phyloP scores from a whole-genome alignment of 257 asterid genomes.

The Jacaranda copaia region DNA sequence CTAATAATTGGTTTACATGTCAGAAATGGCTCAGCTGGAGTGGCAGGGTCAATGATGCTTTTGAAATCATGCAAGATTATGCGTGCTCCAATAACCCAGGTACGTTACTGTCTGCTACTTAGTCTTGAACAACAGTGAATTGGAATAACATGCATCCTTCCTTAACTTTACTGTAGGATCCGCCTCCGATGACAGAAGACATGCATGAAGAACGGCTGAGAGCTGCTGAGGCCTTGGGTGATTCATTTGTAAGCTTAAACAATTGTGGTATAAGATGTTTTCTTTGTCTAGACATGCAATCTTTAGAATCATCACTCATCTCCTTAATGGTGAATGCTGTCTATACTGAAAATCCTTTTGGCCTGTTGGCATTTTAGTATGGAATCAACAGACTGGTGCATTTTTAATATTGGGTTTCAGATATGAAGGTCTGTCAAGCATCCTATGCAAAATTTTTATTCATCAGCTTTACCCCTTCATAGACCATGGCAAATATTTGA shows the following conservation, averaged over 20 bases:
- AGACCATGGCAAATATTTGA: slow-evolving; percentile 16
- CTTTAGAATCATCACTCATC: neutral
- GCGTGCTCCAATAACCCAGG: slow-evolving; percentile 91
- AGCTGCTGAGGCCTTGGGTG: slow-evolving; percentile 84
- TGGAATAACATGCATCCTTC: slow-evolving; percentile 21
- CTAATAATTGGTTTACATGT: slow-evolving; percentile 43
- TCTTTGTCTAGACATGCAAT: slow-evolving; percentile 15
- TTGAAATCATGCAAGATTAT: slow-evolving; percentile 64
- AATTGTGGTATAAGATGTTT: slow-evolving; percentile 10
- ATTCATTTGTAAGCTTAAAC: slow-evolving; percentile 67
- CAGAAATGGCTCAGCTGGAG: slow-evolving; percentile 75
- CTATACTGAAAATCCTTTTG: slow-evolving; percentile 4
- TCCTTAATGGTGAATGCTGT: slow-evolving; percentile 12
- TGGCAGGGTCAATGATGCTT: slow-evolving; percentile 75
- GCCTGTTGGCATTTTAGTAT: neutral
- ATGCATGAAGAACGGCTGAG: slow-evolving; percentile 92
- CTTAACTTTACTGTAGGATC: slow-evolving; percentile 58
- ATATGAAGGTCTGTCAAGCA: slow-evolving; percentile 27
- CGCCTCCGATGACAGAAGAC: slow-evolving; percentile 96
- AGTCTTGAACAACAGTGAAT: slow-evolving; percentile 23
- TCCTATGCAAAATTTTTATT: slow-evolving; percentile 12
- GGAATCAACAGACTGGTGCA: slow-evolving; percentile 10
- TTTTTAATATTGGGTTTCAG: neutral
- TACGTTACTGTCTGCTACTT: slow-evolving; percentile 42
- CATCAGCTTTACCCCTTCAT: slow-evolving; percentile 20